Evolutionary conservation across 2,329 filamentous ascomycete genomes (phyloP), one percentile per base, ranked within the genome.

Genomic region (Colletotrichum sp.): DNA sequence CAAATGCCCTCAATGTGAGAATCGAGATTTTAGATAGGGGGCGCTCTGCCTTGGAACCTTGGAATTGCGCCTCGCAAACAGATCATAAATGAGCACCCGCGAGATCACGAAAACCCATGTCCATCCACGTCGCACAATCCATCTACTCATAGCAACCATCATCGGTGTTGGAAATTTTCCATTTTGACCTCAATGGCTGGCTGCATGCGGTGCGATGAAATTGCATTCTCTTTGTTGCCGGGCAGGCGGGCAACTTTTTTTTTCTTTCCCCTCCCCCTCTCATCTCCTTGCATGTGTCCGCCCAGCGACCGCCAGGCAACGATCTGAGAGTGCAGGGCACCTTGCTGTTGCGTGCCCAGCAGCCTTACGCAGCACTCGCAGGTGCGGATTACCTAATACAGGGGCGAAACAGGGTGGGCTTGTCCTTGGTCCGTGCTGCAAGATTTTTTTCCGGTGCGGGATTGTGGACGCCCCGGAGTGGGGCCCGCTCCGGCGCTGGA

Each of bases 281-380:
- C 12, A 28, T 24, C 26, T 49, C 64, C 64, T 36, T 49, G 52
- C 49, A 72, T 60, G 52, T 62, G 70, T n/a, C 36, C 52, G 52
- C 70, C 64, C 18, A 59, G 21, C 52, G 26, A 72, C 52, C 49
- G 34, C 70, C 34, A 72, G 70, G 52, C 70, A 72, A 72, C 64
- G 9, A 62, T 66, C 70, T 57, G 63, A 36, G 28, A n/a, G 32
- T 21, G 36, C n/a, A 63, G 34, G 52, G 49, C 52, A 32, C 59
- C 59, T 44, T 44, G 63, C 63, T 10, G 21, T 64, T 60, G 30
- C 49, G 28, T 36, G 52, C 66, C 52, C 24, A 57, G 66, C 39
- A 64, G 62, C 62, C 62, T 64, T 64, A 64, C 30, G 59, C 13
- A 64, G 44, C 30, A 64, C 62, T 24, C 62, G n/a, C 65, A 24